Conservation (phyloP, 2,329 filamentous ascomycete genomes). For the Aspergillus pseudoviridinutans region DNA sequence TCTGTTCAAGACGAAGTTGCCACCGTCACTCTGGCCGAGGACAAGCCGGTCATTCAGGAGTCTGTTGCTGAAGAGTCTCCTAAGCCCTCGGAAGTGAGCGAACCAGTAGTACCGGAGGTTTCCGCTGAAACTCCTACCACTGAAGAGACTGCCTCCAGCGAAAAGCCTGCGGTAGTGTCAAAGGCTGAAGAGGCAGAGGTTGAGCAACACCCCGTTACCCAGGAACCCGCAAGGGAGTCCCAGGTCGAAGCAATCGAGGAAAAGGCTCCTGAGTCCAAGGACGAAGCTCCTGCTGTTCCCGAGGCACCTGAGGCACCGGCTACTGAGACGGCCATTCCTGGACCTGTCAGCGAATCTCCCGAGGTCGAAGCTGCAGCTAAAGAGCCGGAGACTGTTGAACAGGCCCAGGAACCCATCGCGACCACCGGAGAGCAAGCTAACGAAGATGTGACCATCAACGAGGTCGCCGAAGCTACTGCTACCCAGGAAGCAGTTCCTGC, state of each 20-base stretch:
- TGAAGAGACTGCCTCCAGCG: not conserved
- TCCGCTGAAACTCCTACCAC: not conserved
- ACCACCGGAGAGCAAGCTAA: constrained; percentile 10
- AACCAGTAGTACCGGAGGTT: not conserved
- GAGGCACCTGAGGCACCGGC: not conserved
- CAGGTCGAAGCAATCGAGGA: not conserved
- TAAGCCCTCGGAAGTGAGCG: not conserved
- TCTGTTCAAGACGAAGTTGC: not conserved
- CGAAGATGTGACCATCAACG: constrained; percentile 6
- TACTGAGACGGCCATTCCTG: not conserved
- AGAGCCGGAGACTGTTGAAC: constrained; percentile 4
- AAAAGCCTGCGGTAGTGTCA: not conserved
- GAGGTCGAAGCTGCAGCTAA: constrained; percentile 9
- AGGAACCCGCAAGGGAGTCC: not conserved
- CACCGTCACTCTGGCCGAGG: not conserved
- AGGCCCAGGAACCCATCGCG: not conserved
- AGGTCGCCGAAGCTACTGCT: constrained; percentile 3
- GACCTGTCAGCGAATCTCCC: not conserved
- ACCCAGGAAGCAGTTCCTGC: not conserved
- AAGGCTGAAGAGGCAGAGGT: not conserved
- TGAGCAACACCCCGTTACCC: not conserved
- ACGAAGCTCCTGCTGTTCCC: not conserved
- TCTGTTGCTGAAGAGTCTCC: constrained; percentile 1
- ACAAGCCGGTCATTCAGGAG: not conserved
- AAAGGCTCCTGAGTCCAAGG: not conserved